Conservation (phyloP, 2,329 filamentous ascomycete genomes). For the Passalora sequoiae region DNA sequence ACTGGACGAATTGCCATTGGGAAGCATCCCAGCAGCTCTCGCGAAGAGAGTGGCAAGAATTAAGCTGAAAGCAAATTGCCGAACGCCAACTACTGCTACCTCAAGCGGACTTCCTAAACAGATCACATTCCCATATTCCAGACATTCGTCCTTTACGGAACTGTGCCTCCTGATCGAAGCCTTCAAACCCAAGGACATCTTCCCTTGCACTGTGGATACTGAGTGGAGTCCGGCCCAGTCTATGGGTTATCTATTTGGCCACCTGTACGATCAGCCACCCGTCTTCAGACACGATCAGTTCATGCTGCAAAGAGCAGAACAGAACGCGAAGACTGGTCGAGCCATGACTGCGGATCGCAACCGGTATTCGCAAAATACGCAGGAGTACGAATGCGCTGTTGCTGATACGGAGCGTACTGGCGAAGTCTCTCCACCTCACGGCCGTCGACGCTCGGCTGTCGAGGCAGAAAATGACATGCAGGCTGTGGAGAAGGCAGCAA, state of each 20-base stretch:
- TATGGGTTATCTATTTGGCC: constrained; percentile 66
- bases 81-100: not conserved
- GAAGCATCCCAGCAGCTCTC: constrained; percentile 30
- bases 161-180: constrained; percentile 63
- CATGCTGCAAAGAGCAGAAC: constrained; percentile 43
- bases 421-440: not conserved
- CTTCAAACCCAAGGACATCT: constrained; percentile 70
- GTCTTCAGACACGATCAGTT: constrained; percentile 61
- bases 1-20: constrained; percentile 39
- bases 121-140: constrained; percentile 71
- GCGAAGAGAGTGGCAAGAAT: constrained; percentile 25
- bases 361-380: constrained; percentile 4
- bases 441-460: too few species aligned
- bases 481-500: not conserved
- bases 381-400: not conserved
- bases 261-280: constrained; percentile 55
- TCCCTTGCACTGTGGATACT: constrained; percentile 69
- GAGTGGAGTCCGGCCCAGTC: constrained; percentile 60
- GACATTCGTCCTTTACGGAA: constrained; percentile 82
- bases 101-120: constrained; percentile 22
- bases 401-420: not conserved
- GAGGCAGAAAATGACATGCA: too few species aligned
- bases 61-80: constrained; percentile 21
- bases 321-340: not conserved
- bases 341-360: not conserved